Evolutionary conservation across 192 early-diverging fungal species (phyloP), one percentile per base, ranked within the genome.

Genomic region (Coemansia sp.): DNA sequence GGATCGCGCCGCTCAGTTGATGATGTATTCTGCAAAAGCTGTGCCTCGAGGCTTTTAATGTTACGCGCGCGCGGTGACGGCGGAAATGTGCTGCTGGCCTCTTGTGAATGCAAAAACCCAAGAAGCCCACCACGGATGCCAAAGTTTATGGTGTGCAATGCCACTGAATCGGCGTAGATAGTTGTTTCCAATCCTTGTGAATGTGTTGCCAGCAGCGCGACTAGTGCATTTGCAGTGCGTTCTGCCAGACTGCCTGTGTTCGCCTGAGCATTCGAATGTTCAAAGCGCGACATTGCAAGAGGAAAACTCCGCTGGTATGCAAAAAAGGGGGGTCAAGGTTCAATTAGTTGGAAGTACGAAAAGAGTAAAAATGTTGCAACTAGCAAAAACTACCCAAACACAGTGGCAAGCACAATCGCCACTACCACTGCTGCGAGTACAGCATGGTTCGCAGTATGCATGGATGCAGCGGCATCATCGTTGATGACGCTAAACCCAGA

Each of bases 151-250:
- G 60, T 67, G 28, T 72, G 64, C 10, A 79, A 54, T 5, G 51
- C 60, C 3, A 28, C 68, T 22, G 64, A 53, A 52, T 79, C 76
- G 7, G 76, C 76, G 32, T 74, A 79, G 55, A 79, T 67, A 56
- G 76, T 73, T 21, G 76, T 79, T 12, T 67, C 63, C 12, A 67
- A 49, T 44, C 76, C 76, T n/a, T 57, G 52, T 47, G 69, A 66
- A 61, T 79, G 60, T 25, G 47, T 24, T 0, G 56, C 57, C 10
- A 79, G 51, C 22, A 64, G 31, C 22, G 56, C 51, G 16, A 28
- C 16, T 9, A 79, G 57, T 52, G 53, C 7, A 4, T 26, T 25
- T 8, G 54, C 27, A n/a, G 61, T 60, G 21, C 52, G 54, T 48
- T 73, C 76, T 5, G 38, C 50, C 31, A 71, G 54, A 7, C 52